phyloP scores from a whole-genome alignment of 1,284 basidiomycete species.

The Sanguinoderma infundibulare region DNA sequence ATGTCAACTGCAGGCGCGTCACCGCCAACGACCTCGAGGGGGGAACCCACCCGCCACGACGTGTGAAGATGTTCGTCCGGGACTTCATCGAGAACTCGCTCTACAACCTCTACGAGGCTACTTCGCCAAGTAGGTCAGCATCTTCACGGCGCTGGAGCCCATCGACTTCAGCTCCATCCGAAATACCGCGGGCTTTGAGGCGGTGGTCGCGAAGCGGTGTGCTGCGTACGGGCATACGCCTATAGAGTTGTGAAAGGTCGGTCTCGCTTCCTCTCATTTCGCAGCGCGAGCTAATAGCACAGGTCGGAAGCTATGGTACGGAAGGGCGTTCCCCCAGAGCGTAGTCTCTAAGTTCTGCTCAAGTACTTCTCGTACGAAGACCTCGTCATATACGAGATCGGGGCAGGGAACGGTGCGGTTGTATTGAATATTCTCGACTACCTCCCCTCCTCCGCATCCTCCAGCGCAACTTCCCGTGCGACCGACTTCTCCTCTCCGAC shows the following conservation, averaged over 20 bases:
- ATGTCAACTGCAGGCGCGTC: slow-evolving; percentile 65
- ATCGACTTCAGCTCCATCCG: slow-evolving; percentile 78
- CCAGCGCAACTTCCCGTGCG: slow-evolving; percentile 86
- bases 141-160: slow-evolving; percentile 74
- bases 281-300: slow-evolving; percentile 21
- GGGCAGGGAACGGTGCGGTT: slow-evolving; percentile 96
- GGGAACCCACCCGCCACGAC: slow-evolving; percentile 67
- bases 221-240: slow-evolving; percentile 94
- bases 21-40: slow-evolving; percentile 75
- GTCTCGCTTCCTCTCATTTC: slow-evolving; percentile 28
- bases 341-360: slow-evolving; percentile 87
- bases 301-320: slow-evolving; percentile 84
- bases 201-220: slow-evolving; percentile 79
- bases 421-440: slow-evolving; percentile 89
- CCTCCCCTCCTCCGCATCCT: slow-evolving; percentile 84
- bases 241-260: slow-evolving; percentile 95
- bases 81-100: slow-evolving; percentile 98
- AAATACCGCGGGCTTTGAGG: slow-evolving; percentile 81
- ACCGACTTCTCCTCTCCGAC: slow-evolving; percentile 92
- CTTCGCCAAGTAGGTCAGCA: slow-evolving; percentile 90
- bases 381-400: slow-evolving; percentile 95
- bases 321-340: slow-evolving; percentile 87
- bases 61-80: slow-evolving; percentile 92
- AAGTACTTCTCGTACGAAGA: slow-evolving; percentile 97
- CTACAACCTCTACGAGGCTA: slow-evolving; percentile 99